phyloP scores from a whole-genome alignment of 108 stramenopile species.

The Schizochytrium sp. region DNA sequence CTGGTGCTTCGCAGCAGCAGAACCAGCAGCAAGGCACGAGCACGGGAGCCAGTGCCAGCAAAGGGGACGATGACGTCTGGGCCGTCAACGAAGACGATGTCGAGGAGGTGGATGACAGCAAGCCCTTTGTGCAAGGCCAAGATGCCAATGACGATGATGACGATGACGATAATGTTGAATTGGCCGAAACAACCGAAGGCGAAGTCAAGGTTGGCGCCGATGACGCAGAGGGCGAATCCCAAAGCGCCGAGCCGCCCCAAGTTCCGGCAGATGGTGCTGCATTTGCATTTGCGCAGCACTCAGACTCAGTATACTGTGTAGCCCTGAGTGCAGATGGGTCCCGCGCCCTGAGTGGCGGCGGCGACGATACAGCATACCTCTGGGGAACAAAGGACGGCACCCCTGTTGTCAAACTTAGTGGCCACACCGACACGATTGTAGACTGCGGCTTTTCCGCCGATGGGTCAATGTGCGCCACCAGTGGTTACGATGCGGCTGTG shows the following conservation, averaged over 20 bases:
- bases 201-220: not conserved
- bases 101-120: conserved; percentile 62
- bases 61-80: not conserved
- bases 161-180: conserved; percentile 40
- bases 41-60: not conserved
- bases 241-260: not conserved
- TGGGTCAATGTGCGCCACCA: conserved; percentile 57
- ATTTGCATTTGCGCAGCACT: conserved; percentile 28
- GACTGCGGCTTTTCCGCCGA: conserved; percentile 66
- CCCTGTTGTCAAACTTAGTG: not conserved
- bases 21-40: no score
- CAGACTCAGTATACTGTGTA: conserved; percentile 40
- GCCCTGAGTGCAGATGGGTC: conserved; percentile 40
- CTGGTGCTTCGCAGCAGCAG: no score
- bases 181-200: not conserved
- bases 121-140: conserved; percentile 25
- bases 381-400: conserved; percentile 34
- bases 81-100: conserved; percentile 56
- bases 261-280: conserved; percentile 14
- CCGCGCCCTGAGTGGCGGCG: conserved; percentile 68
- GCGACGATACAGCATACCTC: conserved; percentile 81
- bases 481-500: conserved; percentile 74
- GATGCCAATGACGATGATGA: conserved; percentile 40
- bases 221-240: not conserved
- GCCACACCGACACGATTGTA: conserved; percentile 76